phyloP scores from a whole-genome alignment of 139 green algal species.

The Chlorella ohadii region DNA sequence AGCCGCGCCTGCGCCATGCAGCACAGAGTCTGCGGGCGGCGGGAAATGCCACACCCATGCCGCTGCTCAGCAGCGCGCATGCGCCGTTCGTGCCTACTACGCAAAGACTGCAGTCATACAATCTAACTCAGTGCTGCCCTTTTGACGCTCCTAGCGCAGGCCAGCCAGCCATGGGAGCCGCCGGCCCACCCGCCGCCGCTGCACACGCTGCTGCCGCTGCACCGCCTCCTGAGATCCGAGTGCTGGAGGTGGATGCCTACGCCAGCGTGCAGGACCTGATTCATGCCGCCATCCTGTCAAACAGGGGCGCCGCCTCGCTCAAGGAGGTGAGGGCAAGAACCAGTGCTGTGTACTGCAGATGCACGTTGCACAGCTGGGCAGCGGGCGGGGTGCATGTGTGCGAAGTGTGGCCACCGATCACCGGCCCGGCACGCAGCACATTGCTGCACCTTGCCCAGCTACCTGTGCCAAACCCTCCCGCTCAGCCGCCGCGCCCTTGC shows the following conservation, averaged over 20 bases:
- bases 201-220: neutral
- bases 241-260: constrained; percentile 63
- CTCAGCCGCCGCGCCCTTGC: no score
- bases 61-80: no score
- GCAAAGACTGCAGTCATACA: no score
- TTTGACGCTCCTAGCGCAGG: neutral
- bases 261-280: constrained; percentile 67
- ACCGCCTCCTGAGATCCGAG: constrained; percentile 36
- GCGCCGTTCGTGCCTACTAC: no score
- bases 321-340: constrained; percentile 44
- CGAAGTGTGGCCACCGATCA: no score
- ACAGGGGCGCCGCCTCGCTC: constrained; percentile 46
- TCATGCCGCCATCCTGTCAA: constrained; percentile 58
- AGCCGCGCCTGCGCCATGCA: neutral
- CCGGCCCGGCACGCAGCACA: no score
- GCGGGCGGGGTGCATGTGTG: no score
- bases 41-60: neutral
- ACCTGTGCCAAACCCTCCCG: no score
- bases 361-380: no score
- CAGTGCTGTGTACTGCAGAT: neutral
- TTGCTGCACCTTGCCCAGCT: no score
- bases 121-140: no score
- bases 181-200: neutral
- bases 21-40: no score
- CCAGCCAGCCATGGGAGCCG: neutral